Evolutionary conservation across 192 early-diverging fungal species (phyloP).

Genomic region (Geranomyces variabilis): DNA sequence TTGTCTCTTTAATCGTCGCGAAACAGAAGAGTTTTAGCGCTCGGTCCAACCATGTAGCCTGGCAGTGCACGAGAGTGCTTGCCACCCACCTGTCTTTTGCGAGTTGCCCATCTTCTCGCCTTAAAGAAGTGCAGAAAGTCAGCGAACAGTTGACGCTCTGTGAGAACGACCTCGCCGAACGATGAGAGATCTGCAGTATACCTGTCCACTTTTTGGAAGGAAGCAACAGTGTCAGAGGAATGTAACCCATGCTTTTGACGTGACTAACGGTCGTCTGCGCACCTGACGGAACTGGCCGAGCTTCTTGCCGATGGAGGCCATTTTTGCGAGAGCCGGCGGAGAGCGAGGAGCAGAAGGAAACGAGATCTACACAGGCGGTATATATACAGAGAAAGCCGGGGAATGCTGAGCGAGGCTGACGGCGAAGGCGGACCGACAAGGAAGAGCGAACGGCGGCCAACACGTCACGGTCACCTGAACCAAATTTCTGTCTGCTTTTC

Average conservation of each 20-base stretch:
- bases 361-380: too few relatives aligned
- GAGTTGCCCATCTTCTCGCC: constrained; percentile 77
- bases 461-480: too few relatives aligned
- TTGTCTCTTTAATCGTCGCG: constrained; percentile 51
- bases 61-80: too few relatives aligned
- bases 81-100: constrained; percentile 67
- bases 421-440: too few relatives aligned
- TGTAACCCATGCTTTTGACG: too few relatives aligned
- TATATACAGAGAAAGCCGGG: too few relatives aligned
- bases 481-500: too few relatives aligned
- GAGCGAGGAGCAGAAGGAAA: too few relatives aligned
- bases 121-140: constrained; percentile 3
- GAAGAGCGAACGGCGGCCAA: too few relatives aligned
- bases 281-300: constrained; percentile 50
- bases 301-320: constrained; percentile 45
- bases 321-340: too few relatives aligned
- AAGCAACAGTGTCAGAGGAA: background rate
- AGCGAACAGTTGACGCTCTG: constrained; percentile 5
- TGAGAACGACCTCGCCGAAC: background rate
- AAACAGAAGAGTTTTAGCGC: background rate
- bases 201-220: constrained; percentile 6
- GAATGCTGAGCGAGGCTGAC: too few relatives aligned
- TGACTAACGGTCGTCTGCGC: background rate
- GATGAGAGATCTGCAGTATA: background rate
- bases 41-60: background rate